Percentiles rank a stretch among this genome's conserved stretches.
These are phyloP conservation scores for Eucalyptus melliodora DNA, from an alignment of 345 rosid species.

Conservation along the genomic window DNA sequence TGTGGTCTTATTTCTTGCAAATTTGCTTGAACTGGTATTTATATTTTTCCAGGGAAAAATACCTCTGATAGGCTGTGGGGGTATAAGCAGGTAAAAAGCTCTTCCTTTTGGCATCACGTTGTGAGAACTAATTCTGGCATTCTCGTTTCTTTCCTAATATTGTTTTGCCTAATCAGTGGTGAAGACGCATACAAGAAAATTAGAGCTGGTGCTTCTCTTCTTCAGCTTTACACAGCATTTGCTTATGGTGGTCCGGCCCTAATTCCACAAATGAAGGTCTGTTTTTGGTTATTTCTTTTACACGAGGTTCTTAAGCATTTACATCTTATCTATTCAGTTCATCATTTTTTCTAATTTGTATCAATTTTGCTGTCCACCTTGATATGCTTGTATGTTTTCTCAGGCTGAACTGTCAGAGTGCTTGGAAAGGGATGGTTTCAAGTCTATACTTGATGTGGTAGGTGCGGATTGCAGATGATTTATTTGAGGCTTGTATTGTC, in stretches of 20 bases:
- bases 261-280: conserved; percentile 85
- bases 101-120: not conserved
- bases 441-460: conserved; percentile 68
- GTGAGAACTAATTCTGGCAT: not conserved
- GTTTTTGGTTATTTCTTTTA: not conserved
- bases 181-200: conserved; percentile 95
- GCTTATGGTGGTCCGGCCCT: conserved; percentile 97
- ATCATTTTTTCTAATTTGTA: not conserved
- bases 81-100: conserved; percentile 60
- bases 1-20: not conserved
- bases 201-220: conserved; percentile 93
- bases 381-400: not conserved
- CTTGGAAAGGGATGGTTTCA: conserved; percentile 87
- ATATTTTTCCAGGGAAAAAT: conserved; percentile 60
- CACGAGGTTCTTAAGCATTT: not conserved
- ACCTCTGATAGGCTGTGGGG: conserved; percentile 91
- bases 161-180: conserved; percentile 40
- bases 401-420: conserved; percentile 84
- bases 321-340: not conserved
- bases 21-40: not conserved
- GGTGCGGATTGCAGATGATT: conserved; percentile 74
- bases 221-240: conserved; percentile 90
- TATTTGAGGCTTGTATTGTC: not conserved
- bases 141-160: not conserved
- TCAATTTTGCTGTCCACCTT: not conserved